Evolutionary conservation across 805 yeast genomes (phyloP).

Genomic region (Candida loeiensis): DNA sequence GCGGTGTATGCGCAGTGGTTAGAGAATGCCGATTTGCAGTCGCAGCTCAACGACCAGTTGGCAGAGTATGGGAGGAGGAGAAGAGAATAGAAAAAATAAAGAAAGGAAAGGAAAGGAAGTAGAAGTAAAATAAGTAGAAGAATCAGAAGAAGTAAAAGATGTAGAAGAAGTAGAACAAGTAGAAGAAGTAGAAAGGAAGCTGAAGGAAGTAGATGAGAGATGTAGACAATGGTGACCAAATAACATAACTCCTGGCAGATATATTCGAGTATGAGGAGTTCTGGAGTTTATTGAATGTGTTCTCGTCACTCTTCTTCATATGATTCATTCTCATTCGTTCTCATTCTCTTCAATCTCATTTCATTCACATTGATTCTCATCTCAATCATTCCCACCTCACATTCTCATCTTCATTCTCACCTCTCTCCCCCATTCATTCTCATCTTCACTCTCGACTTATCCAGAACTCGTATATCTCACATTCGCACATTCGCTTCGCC

Average conservation of each 20-base stretch:
- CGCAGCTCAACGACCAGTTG: conserved; percentile 43
- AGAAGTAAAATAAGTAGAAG: background rate
- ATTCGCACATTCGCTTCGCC: too few relatives aligned
- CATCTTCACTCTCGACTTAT: too few relatives aligned
- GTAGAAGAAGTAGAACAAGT: too few relatives aligned
- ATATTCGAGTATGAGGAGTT: background rate
- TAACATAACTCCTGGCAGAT: too few relatives aligned
- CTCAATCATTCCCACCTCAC: background rate
- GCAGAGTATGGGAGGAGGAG: conserved; percentile 9
- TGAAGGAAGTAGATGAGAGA: too few relatives aligned
- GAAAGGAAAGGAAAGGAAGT: background rate
- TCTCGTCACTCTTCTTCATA: background rate
- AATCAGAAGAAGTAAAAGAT: too few relatives aligned
- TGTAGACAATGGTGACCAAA: too few relatives aligned
- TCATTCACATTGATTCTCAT: too few relatives aligned
- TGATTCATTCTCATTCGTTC: background rate
- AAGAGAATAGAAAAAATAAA: background rate
- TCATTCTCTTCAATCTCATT: background rate
- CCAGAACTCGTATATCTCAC: too few relatives aligned
- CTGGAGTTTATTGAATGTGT: background rate
- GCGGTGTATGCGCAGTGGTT: conserved; percentile 37
- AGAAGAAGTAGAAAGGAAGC: too few relatives aligned
- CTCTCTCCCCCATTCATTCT: background rate
- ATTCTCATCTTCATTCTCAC: background rate
- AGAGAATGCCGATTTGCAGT: conserved; percentile 43